Evolutionary conservation across 2,329 filamentous ascomycete genomes (phyloP), one percentile per base, ranked within the genome.

Genomic region (Aspergillus sp.): DNA sequence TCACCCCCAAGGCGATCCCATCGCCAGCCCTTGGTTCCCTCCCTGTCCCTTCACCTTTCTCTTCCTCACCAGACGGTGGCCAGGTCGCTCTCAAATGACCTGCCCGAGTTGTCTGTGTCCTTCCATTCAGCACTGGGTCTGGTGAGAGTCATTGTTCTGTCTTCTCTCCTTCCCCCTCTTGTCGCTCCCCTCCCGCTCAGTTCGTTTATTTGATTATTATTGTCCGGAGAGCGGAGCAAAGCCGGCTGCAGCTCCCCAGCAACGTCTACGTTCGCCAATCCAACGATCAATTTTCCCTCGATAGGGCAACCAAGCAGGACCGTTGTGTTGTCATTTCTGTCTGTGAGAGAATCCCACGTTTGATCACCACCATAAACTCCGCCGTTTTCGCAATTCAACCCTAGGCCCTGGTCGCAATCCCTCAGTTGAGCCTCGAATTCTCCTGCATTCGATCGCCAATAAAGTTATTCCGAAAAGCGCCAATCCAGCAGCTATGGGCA

Each of bases 41-140:
- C 31, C 24, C 47, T 32, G 50, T 56, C 26, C 46, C 49, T 52
- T 61, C 49, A 53, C 57, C 45, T 56, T 55, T 59, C 55, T 54
- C 53, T 60, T 50, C 54, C 63, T 68, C 66, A 58, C 66, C 63
- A 64, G 65, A 66, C 61, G 58, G 62, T 68, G 65, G 66, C 61
- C 61, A 60, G 61, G 62, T 64, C 66, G 20, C 32, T 58, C 59
- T 67, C 62, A 60, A 63, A 69, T 69, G 67, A 64, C 65, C 61
- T 61, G 61, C 63, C 56, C 63, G 52, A 59, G 39, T 49, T 60
- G 60, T 58, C 51, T 56, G 46, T 56, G 59, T 60, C 51, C 29
- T 45, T 56, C 56, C 45, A 59, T 50, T 65, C 59, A 60, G 53
- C 59, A 36, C 47, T 62, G 57, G 57, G 63, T 67, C 64, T 64